Evolutionary conservation across 768 basidiomycete species (phyloP).

Genomic region (Sarcomyxa edulis): DNA sequence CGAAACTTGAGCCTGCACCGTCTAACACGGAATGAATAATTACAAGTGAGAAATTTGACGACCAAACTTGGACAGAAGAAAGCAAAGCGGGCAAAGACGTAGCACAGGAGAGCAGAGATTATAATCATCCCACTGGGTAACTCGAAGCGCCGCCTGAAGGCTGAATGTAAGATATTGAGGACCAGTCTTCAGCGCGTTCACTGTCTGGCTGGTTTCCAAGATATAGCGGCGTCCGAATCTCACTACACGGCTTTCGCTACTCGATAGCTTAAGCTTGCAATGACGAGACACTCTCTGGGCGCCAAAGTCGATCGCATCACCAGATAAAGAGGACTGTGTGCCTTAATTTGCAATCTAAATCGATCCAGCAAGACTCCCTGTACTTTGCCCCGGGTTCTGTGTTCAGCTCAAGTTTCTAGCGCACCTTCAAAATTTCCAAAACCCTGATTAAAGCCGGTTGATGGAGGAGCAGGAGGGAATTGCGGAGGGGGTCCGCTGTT

Average conservation of each 20-base stretch:
- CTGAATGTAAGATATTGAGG: no score
- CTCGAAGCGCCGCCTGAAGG: slow-evolving; percentile 3
- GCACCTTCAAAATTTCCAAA: slow-evolving; percentile 78
- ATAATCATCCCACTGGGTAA: no score
- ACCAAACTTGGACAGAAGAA: slow-evolving; percentile 32
- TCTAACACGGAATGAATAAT: slow-evolving; percentile 55
- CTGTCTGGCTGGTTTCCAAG: slow-evolving; percentile 18
- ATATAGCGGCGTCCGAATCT: slow-evolving; percentile 26
- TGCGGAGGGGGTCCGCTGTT: slow-evolving; percentile 48
- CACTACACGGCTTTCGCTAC: slow-evolving; percentile 39
- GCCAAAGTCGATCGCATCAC: neutral
- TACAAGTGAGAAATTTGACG: slow-evolving; percentile 38
- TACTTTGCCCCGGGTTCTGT: slow-evolving; percentile 30
- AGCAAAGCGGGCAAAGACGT: slow-evolving; percentile 36
- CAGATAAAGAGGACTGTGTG: no score
- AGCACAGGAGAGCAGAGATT: slow-evolving; percentile 33
- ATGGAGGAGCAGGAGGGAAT: slow-evolving; percentile 41
- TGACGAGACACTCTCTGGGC: slow-evolving; percentile 13
- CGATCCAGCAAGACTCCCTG: slow-evolving; percentile 28
- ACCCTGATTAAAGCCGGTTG: slow-evolving; percentile 53
- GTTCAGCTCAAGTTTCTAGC: slow-evolving; percentile 70
- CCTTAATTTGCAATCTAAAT: slow-evolving; percentile 40
- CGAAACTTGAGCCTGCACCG: slow-evolving; percentile 52
- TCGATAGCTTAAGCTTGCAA: slow-evolving; percentile 38
- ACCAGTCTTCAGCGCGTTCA: slow-evolving; percentile 8